Conservation (phyloP, 257 asterid species). For the Apocynum venetum region DNA sequence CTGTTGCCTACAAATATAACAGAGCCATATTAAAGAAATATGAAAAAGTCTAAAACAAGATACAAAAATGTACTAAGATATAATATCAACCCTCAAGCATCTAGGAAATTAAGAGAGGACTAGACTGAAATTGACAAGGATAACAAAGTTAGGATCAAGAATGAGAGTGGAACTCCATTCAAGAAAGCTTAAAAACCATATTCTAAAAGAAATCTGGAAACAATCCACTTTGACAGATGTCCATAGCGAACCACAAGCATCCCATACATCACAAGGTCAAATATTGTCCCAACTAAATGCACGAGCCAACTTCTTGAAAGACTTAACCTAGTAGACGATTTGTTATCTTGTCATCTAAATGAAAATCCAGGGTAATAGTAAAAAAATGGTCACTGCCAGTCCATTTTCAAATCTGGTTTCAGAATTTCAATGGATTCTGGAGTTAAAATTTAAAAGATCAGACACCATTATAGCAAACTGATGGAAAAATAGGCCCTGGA, state of each 20-base stretch:
- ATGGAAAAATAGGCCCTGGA: neutral
- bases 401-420: neutral
- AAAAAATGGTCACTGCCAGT: neutral
- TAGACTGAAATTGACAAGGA: neutral
- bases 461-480: neutral
- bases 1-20: conserved; percentile 58
- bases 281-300: too few species aligned
- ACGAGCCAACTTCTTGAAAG: neutral
- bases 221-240: neutral
- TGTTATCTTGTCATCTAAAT: neutral
- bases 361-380: neutral
- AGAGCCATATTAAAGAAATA: neutral
- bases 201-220: too few species aligned
- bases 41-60: neutral
- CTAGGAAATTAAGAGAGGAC: neutral
- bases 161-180: neutral
- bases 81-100: neutral
- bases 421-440: neutral
- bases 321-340: neutral
- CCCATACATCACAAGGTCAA: too few species aligned
- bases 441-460: neutral
- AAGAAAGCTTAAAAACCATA: neutral
- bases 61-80: conserved; percentile 1
- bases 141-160: neutral
- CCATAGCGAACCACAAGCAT: neutral